These are phyloP conservation scores for Solanum chacoense DNA, from an alignment of 305 asterid genomes.

Conservation along the genomic window DNA sequence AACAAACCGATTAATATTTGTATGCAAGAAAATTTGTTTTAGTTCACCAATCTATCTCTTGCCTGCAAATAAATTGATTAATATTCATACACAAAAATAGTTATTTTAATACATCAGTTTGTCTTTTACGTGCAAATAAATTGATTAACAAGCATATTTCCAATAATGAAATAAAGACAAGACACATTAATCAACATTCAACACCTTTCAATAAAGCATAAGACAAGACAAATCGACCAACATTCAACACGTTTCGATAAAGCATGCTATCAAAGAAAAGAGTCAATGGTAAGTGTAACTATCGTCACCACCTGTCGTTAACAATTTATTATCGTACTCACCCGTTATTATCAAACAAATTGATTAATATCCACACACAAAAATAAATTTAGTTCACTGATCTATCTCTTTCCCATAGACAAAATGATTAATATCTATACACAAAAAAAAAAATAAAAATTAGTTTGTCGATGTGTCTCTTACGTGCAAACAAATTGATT, in stretches of 20 bases:
- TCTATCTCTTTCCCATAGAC: neutral
- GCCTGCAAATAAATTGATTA: neutral
- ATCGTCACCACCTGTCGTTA: fast-evolving
- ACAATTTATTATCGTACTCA: neutral
- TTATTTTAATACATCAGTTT: neutral
- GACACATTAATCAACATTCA: neutral
- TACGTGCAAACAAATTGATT: neutral
- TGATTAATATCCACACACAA: neutral
- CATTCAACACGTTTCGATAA: neutral
- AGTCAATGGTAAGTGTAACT: neutral
- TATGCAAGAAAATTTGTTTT: neutral
- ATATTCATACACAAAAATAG: neutral
- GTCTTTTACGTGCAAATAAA: neutral
- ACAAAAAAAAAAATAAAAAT: no score
- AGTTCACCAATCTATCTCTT: neutral
- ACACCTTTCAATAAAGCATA: neutral
- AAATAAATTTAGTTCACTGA: neutral
- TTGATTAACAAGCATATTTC: neutral
- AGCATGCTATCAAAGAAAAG: neutral
- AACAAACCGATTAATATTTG: neutral
- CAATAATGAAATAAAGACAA: neutral
- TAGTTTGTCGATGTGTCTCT: neutral
- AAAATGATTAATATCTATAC: neutral
- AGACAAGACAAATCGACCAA: neutral
- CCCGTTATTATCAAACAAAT: neutral